Conservation (phyloP, 2,329 filamentous ascomycete species). For the Keithomyces neogunnii region DNA sequence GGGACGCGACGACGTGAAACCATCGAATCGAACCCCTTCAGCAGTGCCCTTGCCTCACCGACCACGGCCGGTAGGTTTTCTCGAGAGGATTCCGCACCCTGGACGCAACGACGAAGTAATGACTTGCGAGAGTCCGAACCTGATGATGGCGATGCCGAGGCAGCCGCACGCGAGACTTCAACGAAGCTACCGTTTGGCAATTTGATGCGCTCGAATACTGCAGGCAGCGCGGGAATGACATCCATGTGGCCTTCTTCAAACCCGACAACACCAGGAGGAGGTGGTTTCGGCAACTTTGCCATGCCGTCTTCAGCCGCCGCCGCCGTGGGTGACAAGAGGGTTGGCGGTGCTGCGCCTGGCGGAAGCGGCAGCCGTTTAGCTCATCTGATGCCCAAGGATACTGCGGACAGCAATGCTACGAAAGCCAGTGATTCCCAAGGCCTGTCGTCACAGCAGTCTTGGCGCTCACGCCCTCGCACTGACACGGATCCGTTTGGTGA, state of each 20-base stretch:
- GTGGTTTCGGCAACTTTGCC: conserved; percentile 87
- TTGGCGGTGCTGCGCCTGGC: conserved; percentile 54
- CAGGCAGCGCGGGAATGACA: conserved; percentile 36
- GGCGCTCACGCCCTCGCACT: conserved; percentile 54
- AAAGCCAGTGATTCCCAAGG: conserved; percentile 42
- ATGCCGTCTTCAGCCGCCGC: conserved; percentile 48
- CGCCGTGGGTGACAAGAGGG: conserved; percentile 62
- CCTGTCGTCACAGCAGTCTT: conserved; percentile 35
- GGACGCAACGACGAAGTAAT: conserved; percentile 45
- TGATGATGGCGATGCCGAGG: conserved; percentile 35
- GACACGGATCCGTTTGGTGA: conserved; percentile 75
- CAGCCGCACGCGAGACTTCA: conserved; percentile 20
- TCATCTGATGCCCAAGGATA: conserved; percentile 73
- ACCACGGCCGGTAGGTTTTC: conserved; percentile 48
- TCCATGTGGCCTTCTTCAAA: conserved; percentile 37
- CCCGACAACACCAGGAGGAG: conserved; percentile 55
- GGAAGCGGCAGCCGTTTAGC: conserved; percentile 82
- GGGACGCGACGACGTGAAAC: conserved; percentile 78
- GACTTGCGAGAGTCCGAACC: conserved; percentile 49
- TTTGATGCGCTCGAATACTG: conserved; percentile 46
- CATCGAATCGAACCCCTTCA: conserved; percentile 56
- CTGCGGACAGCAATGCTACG: conserved; percentile 51
- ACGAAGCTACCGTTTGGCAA: conserved; percentile 32
- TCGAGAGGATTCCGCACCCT: conserved; percentile 54
- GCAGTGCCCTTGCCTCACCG: conserved; percentile 50